Evolutionary conservation across 768 basidiomycete species (phyloP).

Genomic region (Gloeostereum incarnatum): DNA sequence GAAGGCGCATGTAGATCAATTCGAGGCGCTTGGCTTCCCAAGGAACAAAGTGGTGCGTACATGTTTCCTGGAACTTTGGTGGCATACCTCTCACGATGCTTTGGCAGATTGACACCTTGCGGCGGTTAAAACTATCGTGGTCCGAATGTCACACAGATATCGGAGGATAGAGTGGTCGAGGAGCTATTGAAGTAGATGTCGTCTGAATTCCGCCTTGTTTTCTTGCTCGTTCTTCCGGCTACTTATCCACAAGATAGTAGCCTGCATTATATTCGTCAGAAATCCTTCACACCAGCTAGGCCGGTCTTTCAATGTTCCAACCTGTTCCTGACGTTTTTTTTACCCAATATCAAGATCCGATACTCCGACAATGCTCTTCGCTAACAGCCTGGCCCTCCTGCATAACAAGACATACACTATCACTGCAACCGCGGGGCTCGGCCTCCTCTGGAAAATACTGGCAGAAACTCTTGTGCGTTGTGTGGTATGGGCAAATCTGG

Average conservation of each 20-base stretch:
- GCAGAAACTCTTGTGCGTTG: too few species aligned
- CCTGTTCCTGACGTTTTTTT: not conserved
- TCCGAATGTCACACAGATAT: slow-evolving; percentile 67
- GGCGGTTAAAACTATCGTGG: slow-evolving; percentile 84
- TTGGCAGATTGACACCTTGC: slow-evolving; percentile 75
- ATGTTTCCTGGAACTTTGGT: slow-evolving; percentile 20
- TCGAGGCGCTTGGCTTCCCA: slow-evolving; percentile 77
- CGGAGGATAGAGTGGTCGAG: slow-evolving; percentile 79
- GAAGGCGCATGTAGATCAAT: slow-evolving; percentile 74
- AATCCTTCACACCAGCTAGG: not conserved
- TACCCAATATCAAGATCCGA: too few species aligned
- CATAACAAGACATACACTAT: too few species aligned
- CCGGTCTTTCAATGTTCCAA: not conserved
- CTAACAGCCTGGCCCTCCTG: too few species aligned
- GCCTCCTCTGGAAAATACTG: too few species aligned
- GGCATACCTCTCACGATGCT: not conserved
- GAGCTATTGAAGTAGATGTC: slow-evolving; percentile 57
- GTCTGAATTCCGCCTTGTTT: not conserved
- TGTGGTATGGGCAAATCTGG: too few species aligned
- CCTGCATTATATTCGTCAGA: not conserved
- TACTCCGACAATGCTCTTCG: too few species aligned
- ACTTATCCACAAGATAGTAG: not conserved
- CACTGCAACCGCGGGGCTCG: too few species aligned
- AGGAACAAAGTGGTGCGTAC: slow-evolving; percentile 66
- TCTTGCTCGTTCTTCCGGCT: not conserved